Base-by-base conservation (phyloP, 371 early-diverging fungal genomes). In the Haplosporangium sp. region DNA sequence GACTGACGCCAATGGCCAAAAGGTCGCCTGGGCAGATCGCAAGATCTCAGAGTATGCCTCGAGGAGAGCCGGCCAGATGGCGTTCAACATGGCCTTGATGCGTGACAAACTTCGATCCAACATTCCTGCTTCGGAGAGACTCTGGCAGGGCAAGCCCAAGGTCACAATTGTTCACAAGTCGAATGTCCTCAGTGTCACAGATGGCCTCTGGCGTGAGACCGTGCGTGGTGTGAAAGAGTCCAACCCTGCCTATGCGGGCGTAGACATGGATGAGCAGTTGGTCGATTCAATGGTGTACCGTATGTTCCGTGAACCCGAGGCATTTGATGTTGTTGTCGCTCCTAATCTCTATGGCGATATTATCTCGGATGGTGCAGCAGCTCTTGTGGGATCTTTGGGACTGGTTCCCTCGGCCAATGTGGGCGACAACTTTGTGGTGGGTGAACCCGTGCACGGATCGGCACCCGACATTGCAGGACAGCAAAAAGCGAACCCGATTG, bases 271-370 rank as follows among this genome's bases (percentile, higher is more conserved):
- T 72, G 96, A 97, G 83, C 98, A 96, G 83, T 82, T 96, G 67
- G 97, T 97, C 5, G 97, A 97, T 65, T 96, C 96, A 40, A 96
- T 96, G 96, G 97, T 97, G 74, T 94, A 96, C 80, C 95, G 97
- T 71, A 87, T 98, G 90, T 96, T 96, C 92, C 92, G 96, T 67
- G 96, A 96, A 79, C 97, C 98, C 45, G 90, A 97, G 46, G 88
- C 89, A 1, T 97, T 96, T 83, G 97, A 98, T 83, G 98, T 98
- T 7, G 91, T 91, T 8, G 96, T 97, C 12, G 96, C 96, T 0
- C 97, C 97, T 57, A 98, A 98, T 86, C 83, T 98, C 62, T 98
- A 96, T 73, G 98, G 98, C 56, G 97, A 98, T 81, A 96, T 98
- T 56, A 91, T 96, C 67, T 92, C 94, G 76, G 96, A 98, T 77